Evolutionary conservation across 176 grass and related monocot species (phyloP), one percentile per base, ranked within the genome.

Genomic region (Eragrostis curvula): DNA sequence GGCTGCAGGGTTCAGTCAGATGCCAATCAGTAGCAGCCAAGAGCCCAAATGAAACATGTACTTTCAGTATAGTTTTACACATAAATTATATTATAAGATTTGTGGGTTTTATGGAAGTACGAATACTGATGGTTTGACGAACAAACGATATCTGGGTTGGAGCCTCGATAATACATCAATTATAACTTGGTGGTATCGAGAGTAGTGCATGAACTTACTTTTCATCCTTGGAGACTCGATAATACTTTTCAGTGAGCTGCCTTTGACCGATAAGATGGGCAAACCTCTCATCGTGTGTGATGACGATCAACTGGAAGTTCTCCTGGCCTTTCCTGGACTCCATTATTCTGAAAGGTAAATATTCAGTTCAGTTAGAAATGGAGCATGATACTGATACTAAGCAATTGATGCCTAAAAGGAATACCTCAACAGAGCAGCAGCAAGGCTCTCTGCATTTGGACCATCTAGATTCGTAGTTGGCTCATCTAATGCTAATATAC

Each of bases 391-490:
- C 44, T 39, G 24, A 71, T 57, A 41, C n/a, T 24, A 6, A 40
- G 68, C 3, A 32, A 49, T 21, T 65, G 48, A 29, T 70, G 51
- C 16, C 50, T 21, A 18, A 83, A 59, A 60, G 61, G 50, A 70
- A 79, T 88, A 98, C 92, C 95, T 92, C 80, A 91, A 83, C 52
- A 98, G 88, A 46, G 95, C 95, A 66, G 63, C 79, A 67, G 95
- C 95, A 83, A 98, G 90, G 68, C 95, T 98, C 82, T 95, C 92
- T 27, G 95, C 81, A 86, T 98, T 98, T 29, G 90, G 95, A 41
- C 88, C 95, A 82, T 98, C 95, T 67, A 98, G 87, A 89, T 98
- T 98, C 25, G 95, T 98, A 52, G 95, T 98, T 40, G 95, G 95
- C 81, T 95, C 95, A 93, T 98, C 95, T 57, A 95, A 83, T 74